These are phyloP conservation scores for Alternaria arbusti DNA, from an alignment of 2,329 filamentous ascomycete genomes.

Conservation along the genomic window DNA sequence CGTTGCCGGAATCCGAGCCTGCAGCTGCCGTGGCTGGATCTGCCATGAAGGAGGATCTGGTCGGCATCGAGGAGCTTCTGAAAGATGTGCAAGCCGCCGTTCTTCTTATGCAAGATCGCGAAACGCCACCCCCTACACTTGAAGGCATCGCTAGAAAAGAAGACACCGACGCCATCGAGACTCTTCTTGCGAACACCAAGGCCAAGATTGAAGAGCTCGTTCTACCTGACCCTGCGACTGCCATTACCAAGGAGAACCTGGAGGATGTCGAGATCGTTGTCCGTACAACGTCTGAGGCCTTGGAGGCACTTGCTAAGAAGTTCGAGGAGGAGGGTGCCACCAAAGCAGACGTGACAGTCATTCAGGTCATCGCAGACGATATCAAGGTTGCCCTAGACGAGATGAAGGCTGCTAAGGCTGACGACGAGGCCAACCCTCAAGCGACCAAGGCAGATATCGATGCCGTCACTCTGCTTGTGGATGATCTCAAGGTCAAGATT, in stretches of 20 bases:
- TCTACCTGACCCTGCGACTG: conserved; percentile 69
- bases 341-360: conserved; percentile 77
- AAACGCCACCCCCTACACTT: conserved; percentile 26
- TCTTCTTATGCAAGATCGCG: conserved; percentile 37
- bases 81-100: conserved; percentile 67
- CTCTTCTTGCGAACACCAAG: conserved; percentile 87
- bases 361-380: conserved; percentile 81
- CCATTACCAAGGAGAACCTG: conserved; percentile 68
- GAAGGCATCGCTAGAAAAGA: conserved; percentile 73
- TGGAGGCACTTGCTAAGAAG: conserved; percentile 70
- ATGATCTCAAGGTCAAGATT: conserved; percentile 82
- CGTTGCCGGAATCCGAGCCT: conserved; percentile 47
- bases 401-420: conserved; percentile 56
- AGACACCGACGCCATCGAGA: conserved; percentile 90
- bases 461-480: conserved; percentile 76
- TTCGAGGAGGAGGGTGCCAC: conserved; percentile 72
- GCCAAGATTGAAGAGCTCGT: conserved; percentile 82
- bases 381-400: conserved; percentile 79
- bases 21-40: conserved; percentile 46
- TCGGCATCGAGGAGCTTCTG: conserved; percentile 53
- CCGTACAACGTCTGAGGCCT: conserved; percentile 74
- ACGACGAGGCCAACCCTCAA: conserved; percentile 62
- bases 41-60: conserved; percentile 60
- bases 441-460: conserved; percentile 84
- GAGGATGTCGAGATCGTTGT: conserved; percentile 71